A percentile compares a stretch with the other conserved stretches of the same genome.
phyloP scores from a whole-genome alignment of 2,329 filamentous ascomycete species.

The Scolecobasidium constrictum region DNA sequence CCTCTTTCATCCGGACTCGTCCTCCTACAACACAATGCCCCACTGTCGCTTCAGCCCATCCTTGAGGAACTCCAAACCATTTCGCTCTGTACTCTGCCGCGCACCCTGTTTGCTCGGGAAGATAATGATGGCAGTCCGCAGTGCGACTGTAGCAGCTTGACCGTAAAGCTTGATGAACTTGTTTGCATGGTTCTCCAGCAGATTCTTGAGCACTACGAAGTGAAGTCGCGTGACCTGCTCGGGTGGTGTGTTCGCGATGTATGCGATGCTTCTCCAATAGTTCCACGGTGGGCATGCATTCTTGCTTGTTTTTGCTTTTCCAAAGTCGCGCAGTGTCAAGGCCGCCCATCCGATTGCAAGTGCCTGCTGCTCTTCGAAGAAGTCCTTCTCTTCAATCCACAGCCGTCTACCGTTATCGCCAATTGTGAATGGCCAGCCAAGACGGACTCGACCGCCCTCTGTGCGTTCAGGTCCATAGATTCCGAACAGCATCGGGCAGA shows the following conservation, averaged over 20 bases:
- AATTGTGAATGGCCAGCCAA: constrained; percentile 53
- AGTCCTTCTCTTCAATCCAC: constrained; percentile 52
- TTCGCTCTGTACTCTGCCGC: constrained; percentile 13
- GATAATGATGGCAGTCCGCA: constrained; percentile 62
- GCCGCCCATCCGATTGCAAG: constrained; percentile 76
- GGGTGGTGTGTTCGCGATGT: constrained; percentile 64
- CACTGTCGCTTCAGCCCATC: constrained; percentile 5
- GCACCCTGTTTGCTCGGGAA: constrained; percentile 41
- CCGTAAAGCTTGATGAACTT: constrained; percentile 77
- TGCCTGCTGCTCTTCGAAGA: constrained; percentile 74
- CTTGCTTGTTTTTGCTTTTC: constrained; percentile 51
- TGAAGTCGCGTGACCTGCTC: constrained; percentile 37
- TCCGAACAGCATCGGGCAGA: constrained; percentile 79
- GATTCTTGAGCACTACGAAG: constrained; percentile 38
- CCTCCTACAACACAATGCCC: not conserved
- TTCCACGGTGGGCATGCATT: constrained; percentile 63
- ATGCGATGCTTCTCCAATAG: constrained; percentile 73
- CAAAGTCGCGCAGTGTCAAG: constrained; percentile 73
- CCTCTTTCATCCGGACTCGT: no score
- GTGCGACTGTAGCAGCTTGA: constrained; percentile 57
- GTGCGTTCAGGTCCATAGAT: constrained; percentile 67
- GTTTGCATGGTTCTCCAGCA: constrained; percentile 53
- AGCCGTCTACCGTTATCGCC: not conserved
- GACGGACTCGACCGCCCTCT: constrained; percentile 49
- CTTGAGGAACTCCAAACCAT: constrained; percentile 4